phyloP scores from a whole-genome alignment of 2,329 filamentous ascomycete genomes.

The Magnaporthiopsis poae region DNA sequence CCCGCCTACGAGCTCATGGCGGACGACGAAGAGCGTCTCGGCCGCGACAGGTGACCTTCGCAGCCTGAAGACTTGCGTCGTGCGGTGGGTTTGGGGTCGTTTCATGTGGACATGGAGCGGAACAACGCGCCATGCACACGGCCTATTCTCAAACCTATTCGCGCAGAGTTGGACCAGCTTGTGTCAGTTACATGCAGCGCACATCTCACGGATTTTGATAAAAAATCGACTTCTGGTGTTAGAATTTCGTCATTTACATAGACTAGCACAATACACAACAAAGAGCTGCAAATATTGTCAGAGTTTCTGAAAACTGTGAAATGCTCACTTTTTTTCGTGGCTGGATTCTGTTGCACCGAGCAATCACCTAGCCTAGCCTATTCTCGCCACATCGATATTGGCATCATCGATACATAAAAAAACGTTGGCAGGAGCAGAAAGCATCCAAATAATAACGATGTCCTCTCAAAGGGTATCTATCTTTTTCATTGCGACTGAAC shows the following conservation, averaged over 20 bases:
- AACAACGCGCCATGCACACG: no score
- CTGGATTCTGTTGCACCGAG: background rate
- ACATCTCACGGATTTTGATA: background rate
- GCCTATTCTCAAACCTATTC: no score
- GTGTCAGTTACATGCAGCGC: background rate
- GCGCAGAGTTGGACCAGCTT: no score
- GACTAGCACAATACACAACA: background rate
- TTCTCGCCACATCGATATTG: background rate
- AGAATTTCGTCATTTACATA: background rate
- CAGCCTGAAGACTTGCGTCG: no score
- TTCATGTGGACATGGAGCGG: background rate
- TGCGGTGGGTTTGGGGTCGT: background rate
- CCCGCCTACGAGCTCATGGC: slow-evolving; percentile 68
- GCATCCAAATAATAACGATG: background rate
- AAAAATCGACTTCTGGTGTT: background rate
- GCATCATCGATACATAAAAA: background rate
- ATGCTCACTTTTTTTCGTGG: background rate
- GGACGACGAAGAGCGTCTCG: slow-evolving; percentile 70
- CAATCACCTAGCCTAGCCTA: background rate
- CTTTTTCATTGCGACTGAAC: background rate
- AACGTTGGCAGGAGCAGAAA: background rate
- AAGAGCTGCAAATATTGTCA: background rate
- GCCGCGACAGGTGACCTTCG: slow-evolving; percentile 41
- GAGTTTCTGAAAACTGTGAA: background rate
- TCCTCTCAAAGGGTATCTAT: background rate